Evolutionary conservation across 179 eudicot genomes (phyloP), one percentile per base, ranked within the genome.

Genomic region (Camellia oleifera): DNA sequence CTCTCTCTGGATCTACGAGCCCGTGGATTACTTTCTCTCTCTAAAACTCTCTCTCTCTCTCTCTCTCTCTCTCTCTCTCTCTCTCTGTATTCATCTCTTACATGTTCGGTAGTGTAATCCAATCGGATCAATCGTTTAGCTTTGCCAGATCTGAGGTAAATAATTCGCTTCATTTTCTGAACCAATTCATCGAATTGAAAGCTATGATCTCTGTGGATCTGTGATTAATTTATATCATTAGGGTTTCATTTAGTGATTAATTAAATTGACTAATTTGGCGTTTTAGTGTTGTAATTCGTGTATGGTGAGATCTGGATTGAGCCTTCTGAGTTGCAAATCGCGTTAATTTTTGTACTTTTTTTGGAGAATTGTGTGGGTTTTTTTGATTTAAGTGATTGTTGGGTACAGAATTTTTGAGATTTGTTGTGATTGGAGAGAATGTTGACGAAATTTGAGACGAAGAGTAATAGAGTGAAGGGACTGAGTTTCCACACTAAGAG

Each of bases 401-500:
- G 67, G 7, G 72, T 18, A 9, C 62, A 52, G 76, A 23, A 0
- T 0, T 23, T 23, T 23, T 23, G 26, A 23, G 26, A 23, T 23
- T 23, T 56, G 10, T 17, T 48, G 56, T 72, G 62, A 23, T 52
- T 26, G 79, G 75, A 52, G 63, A 79, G 54, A 63, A 93, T 92
- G 97, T 83, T 92, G 89, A 92, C 97, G 85, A 92, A 92, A 81
- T 92, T 92, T 78, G 97, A 92, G 84, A 90, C 97, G 48, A 92
- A 92, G 93, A 92, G 97, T 79, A 91, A 92, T 77, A 79, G 97
- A 90, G 97, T 92, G 82, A 92, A 92, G 80, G 97, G 97, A 18
- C 76, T 92, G 83, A 91, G 94, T 64, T 92, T 92, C 57, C 97
- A 89, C 60, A 88, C 87, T 63, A 91, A 92, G 81, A 85, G 94